Conservation (phyloP, 805 yeast genomes). For the Metschnikowia bowlesiae region DNA sequence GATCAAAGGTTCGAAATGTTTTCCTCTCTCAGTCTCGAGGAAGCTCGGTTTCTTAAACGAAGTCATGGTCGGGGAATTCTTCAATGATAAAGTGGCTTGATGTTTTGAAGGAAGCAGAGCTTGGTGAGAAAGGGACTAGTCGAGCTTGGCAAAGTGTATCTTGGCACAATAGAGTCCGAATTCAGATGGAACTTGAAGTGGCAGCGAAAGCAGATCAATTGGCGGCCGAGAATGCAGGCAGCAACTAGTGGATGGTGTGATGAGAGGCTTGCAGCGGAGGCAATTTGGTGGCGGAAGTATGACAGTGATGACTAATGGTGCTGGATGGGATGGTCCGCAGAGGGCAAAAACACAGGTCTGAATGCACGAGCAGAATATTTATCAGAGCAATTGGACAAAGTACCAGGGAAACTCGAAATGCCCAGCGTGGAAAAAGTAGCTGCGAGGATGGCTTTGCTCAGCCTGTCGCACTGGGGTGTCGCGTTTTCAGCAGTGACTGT, state of each 20-base stretch:
- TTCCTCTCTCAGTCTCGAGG: constrained; percentile 24
- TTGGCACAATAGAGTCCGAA: no score
- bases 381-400: neutral
- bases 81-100: no score
- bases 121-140: no score
- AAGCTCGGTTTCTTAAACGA: constrained; percentile 18
- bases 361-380: neutral
- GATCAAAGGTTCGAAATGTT: constrained; percentile 29
- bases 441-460: neutral
- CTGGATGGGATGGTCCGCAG: neutral
- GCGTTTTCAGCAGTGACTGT: neutral
- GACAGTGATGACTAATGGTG: neutral
- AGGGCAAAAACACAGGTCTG: neutral
- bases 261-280: no score
- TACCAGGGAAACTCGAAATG: neutral
- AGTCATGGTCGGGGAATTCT: constrained; percentile 21
- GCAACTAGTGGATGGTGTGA: neutral
- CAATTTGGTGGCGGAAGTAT: neutral
- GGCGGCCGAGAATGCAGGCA: neutral
- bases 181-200: no score
- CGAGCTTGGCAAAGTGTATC: no score
- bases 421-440: neutral
- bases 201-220: neutral
- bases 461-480: neutral
- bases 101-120: no score